phyloP scores from a whole-genome alignment of 192 early-diverging fungal species.

The Gigaspora rosea region DNA sequence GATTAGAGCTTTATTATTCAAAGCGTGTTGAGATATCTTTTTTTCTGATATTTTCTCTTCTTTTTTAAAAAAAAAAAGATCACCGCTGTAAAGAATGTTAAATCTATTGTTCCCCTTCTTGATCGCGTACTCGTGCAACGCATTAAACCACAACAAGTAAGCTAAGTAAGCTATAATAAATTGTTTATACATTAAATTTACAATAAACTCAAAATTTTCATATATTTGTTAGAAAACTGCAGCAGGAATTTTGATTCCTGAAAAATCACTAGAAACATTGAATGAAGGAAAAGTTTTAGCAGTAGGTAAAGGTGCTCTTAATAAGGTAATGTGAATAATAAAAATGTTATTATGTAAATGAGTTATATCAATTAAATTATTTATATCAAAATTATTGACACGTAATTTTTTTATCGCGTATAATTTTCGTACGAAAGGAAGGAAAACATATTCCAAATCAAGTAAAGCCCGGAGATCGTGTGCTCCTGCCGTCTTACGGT shows the following conservation, averaged over 20 bases:
- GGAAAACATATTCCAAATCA: constrained; percentile 79
- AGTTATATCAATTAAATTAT: not conserved
- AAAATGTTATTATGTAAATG: not conserved
- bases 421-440: constrained; percentile 49
- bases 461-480: constrained; percentile 89
- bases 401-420: constrained; percentile 6
- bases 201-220: not conserved
- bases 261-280: constrained; percentile 96
- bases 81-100: constrained; percentile 48
- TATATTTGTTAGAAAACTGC: constrained; percentile 80
- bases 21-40: not conserved
- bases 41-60: too few relatives aligned
- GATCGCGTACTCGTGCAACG: constrained; percentile 98
- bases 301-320: constrained; percentile 87
- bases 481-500: constrained; percentile 94
- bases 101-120: constrained; percentile 94
- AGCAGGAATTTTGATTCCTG: constrained; percentile 94
- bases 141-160: constrained; percentile 87
- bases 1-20: not conserved
- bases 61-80: constrained; percentile 26
- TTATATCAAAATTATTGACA: not conserved
- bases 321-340: constrained; percentile 51
- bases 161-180: not conserved
- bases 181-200: not conserved
- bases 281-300: constrained; percentile 97